phyloP scores from a whole-genome alignment of 2,329 filamentous ascomycete genomes.

The Claviceps arundinis region DNA sequence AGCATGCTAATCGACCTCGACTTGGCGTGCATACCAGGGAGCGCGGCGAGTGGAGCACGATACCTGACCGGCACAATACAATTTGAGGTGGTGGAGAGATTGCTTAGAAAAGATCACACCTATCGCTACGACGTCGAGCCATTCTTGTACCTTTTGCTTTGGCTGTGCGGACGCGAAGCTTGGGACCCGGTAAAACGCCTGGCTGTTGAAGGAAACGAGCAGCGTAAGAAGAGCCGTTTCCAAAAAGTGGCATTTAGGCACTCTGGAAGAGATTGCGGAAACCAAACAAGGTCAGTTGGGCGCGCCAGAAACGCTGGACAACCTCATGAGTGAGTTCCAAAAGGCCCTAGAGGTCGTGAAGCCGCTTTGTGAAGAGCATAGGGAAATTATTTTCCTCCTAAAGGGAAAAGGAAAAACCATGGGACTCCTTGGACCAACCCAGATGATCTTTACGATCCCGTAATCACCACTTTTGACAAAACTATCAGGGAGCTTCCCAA shows the following conservation, averaged over 20 bases:
- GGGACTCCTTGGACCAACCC: constrained; percentile 8
- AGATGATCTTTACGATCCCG: constrained; percentile 6
- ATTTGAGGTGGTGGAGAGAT: constrained; percentile 22
- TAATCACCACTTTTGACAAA: constrained; percentile 8
- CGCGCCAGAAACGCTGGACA: neutral
- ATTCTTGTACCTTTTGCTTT: constrained; percentile 8
- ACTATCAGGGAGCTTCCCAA: neutral
- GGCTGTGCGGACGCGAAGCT: constrained; percentile 8
- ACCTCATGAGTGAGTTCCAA: constrained; percentile 9
- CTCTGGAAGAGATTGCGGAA: constrained; percentile 3
- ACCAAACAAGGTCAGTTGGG: constrained; percentile 6
- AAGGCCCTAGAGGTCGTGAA: constrained; percentile 7
- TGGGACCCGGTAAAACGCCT: constrained; percentile 4
- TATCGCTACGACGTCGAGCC: constrained; percentile 8
- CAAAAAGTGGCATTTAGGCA: constrained; percentile 6
- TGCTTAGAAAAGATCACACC: constrained; percentile 16
- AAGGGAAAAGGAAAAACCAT: constrained; percentile 1
- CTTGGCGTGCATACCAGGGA: constrained; percentile 7
- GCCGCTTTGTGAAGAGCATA: constrained; percentile 8
- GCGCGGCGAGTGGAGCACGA: constrained; percentile 9
- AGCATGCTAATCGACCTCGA: constrained; percentile 15
- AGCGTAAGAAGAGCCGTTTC: neutral
- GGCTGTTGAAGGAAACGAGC: neutral
- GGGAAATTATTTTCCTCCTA: constrained; percentile 5
- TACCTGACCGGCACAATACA: constrained; percentile 17